A percentile compares a stretch with the other conserved stretches of the same genome.
Evolutionary conservation across 306 rosid genomes (phyloP).

Genomic region (Quercus suber): DNA sequence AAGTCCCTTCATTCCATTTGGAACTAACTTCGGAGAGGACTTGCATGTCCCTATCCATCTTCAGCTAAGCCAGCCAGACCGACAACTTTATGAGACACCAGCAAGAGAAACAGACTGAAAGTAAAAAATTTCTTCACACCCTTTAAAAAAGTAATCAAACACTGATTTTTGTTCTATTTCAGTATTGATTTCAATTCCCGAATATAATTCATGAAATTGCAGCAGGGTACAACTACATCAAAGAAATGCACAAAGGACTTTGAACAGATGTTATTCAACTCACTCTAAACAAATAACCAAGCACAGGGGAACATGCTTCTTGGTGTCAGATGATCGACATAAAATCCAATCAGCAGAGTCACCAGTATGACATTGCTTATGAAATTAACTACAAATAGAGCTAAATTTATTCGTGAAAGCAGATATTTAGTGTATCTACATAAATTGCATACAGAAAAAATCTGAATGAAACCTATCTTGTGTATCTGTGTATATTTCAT

Average conservation of each 20-base stretch:
- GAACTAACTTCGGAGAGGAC: conserved; percentile 17
- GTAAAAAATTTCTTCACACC: neutral
- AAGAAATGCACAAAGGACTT: conserved; percentile 5
- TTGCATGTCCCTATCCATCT: conserved; percentile 44
- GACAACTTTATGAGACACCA: conserved; percentile 36
- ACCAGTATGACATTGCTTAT: neutral
- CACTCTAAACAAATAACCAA: conserved; percentile 21
- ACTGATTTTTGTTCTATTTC: neutral
- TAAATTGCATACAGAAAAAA: conserved; percentile 2
- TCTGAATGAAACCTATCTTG: conserved; percentile 5
- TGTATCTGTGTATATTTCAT: conserved; percentile 5
- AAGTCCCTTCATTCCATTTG: conserved; percentile 35
- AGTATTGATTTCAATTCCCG: conserved; percentile 11
- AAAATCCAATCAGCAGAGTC: conserved; percentile 9
- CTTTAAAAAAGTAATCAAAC: neutral
- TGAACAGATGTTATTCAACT: conserved; percentile 4
- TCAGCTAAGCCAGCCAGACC: conserved; percentile 50
- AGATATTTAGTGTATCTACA: neutral
- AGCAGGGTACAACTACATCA: conserved; percentile 17
- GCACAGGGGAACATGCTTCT: conserved; percentile 19
- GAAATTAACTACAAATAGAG: neutral
- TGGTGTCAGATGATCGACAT: conserved; percentile 17
- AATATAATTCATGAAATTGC: conserved; percentile 10
- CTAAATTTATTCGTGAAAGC: neutral
- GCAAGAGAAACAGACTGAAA: conserved; percentile 30